A percentile compares a stretch with the other conserved stretches of the same genome.
phyloP scores from a whole-genome alignment of 2,329 filamentous ascomycete genomes.

The Tolypocladium cylindrosporum region DNA sequence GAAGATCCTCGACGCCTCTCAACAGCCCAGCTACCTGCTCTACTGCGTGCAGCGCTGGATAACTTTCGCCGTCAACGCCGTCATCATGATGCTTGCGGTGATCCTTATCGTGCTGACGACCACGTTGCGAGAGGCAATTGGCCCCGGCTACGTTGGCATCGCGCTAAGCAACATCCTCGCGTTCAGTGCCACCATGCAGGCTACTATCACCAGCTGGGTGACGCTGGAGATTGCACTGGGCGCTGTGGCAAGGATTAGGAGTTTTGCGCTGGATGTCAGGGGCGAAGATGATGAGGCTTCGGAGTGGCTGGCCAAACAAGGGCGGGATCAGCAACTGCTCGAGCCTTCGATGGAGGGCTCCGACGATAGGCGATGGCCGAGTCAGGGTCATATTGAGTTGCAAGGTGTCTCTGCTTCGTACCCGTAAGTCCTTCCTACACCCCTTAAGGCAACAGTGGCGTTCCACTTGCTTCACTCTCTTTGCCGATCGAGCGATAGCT shows the following conservation, averaged over 20 bases:
- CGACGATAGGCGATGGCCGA: not conserved
- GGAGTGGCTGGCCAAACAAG: not conserved
- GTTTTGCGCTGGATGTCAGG: slow-evolving; percentile 15
- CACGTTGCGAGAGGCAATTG: slow-evolving; percentile 17
- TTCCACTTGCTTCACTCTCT: not conserved
- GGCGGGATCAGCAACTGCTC: not conserved
- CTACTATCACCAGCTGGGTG: slow-evolving; percentile 24
- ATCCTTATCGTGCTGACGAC: slow-evolving; percentile 36
- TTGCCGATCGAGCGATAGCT: not conserved
- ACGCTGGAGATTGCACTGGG: slow-evolving; percentile 24
- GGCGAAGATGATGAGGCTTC: slow-evolving; percentile 7
- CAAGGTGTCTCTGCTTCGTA: not conserved
- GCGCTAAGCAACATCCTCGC: slow-evolving; percentile 18
- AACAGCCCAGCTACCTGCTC: slow-evolving; percentile 30
- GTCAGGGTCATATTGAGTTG: not conserved
- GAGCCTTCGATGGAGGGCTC: not conserved
- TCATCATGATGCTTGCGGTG: slow-evolving; percentile 37
- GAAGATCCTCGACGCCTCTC: slow-evolving; percentile 38
- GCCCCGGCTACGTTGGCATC: slow-evolving; percentile 20
- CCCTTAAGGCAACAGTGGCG: not conserved
- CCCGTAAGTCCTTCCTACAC: not conserved
- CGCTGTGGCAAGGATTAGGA: slow-evolving; percentile 21
- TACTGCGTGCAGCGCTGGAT: slow-evolving; percentile 53
- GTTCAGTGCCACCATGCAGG: slow-evolving; percentile 19
- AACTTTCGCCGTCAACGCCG: slow-evolving; percentile 34